Percentiles rank a stretch among this genome's conserved stretches.
Conservation (phyloP, 2,329 filamentous ascomycete species). For the Exophiala dermatitidis region DNA sequence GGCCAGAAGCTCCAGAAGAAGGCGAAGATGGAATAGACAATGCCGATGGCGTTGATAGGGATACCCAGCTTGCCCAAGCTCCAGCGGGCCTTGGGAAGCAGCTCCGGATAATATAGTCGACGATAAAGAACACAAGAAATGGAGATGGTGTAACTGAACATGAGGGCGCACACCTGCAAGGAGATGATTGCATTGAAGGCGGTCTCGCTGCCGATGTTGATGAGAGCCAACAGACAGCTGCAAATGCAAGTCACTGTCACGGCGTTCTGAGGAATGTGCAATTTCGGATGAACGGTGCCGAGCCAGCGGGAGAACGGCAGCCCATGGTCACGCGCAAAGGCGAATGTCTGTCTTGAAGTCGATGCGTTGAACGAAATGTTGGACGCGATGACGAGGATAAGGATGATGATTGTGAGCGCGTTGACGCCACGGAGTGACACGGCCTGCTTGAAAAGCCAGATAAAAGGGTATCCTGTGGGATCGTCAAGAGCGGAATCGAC, state of each 20-base stretch:
- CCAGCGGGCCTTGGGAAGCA: slow-evolving; percentile 38
- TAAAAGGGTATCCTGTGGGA: slow-evolving; percentile 40
- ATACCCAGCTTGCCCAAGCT: slow-evolving; percentile 35
- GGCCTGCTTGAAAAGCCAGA: slow-evolving; percentile 40
- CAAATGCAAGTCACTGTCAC: slow-evolving; percentile 16
- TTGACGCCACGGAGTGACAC: slow-evolving; percentile 28
- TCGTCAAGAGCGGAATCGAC: slow-evolving; percentile 35
- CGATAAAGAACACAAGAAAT: slow-evolving; percentile 42
- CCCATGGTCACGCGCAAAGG: slow-evolving; percentile 40
- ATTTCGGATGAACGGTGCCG: slow-evolving; percentile 15
- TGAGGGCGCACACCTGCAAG: slow-evolving; percentile 42
- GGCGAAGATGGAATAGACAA: slow-evolving; percentile 32
- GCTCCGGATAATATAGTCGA: slow-evolving; percentile 33
- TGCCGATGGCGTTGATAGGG: slow-evolving; percentile 32
- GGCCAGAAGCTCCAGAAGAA: slow-evolving; percentile 47
- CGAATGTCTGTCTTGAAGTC: slow-evolving; percentile 37
- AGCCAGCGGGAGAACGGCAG: slow-evolving; percentile 39
- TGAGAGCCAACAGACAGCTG: slow-evolving; percentile 15
- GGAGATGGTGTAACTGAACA: slow-evolving; percentile 46
- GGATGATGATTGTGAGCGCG: slow-evolving; percentile 36
- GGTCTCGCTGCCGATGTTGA: slow-evolving; percentile 21
- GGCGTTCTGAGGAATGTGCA: slow-evolving; percentile 23
- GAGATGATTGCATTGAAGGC: slow-evolving; percentile 33
- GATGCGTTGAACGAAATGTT: slow-evolving; percentile 36
- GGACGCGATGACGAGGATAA: slow-evolving; percentile 36